Evolutionary conservation across 768 basidiomycete genomes (phyloP), one percentile per base, ranked within the genome.

Genomic region (Zangia roseola): DNA sequence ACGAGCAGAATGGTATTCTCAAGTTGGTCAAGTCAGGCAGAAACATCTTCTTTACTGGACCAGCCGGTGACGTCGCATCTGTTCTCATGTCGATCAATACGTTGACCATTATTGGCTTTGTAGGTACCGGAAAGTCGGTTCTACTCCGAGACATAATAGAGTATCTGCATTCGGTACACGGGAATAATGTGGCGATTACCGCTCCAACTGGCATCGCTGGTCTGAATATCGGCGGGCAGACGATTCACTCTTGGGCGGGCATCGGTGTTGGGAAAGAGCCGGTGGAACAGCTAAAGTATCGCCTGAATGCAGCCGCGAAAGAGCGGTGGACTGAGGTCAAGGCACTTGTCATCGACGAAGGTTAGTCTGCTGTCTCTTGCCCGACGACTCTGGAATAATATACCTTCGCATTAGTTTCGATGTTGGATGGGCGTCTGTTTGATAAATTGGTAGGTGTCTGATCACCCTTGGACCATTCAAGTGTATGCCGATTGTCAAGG

Each of bases 11-110:
- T 43, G 20, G 46, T 1, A 69, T 81, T n/a, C 37, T 81, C 12
- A 53, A 63, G 10, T 51, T 73, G 31, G 81, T 86, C 8, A 71
- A 79, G 30, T 70, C 71, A 6, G 80, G 81, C 1, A 64, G 74
- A 52, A 86, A 76, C 50, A 74, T 88, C 24, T 88, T 90, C 69
- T 88, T 88, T 64, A 88, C 86, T 2, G 87, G 87, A 19, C 78
- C 83, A 47, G 87, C 87, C 48, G 84, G 86, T 85, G 49, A 54
- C 28, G 7, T 5, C 42, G n/a, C 20, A 2, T 28, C 40, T 50
- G 19, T 28, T 1, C 30, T 10, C 25, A 23, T n/a, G 45, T 31
- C 20, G 40, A 47, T 26, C 14, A n/a, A 12, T 24, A 23, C 17
- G 9, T 37, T 47, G n/a, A 49, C 38, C 25, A 33, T 30, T 9